Percentiles rank a stretch among this genome's conserved stretches.
Conservation (phyloP, 2,329 filamentous ascomycete species). For the Fusarium caatingaense region DNA sequence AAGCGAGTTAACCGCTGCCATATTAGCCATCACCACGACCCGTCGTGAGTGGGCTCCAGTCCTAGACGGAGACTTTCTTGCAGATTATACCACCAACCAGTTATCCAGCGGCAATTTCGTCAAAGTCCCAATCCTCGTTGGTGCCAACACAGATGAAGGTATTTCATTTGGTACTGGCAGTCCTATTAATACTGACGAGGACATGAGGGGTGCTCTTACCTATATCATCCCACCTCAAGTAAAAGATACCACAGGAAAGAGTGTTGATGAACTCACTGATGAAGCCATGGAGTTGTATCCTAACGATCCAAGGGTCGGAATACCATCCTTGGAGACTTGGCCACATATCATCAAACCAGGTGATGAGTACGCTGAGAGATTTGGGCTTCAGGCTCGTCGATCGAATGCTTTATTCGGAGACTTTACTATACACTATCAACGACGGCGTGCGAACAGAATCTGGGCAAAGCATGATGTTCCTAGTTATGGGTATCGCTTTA, state of each 20-base stretch:
- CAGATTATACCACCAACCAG: slow-evolving; percentile 48
- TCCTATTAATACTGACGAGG: slow-evolving; percentile 46
- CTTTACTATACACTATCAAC: slow-evolving; percentile 42
- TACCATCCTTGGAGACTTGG: slow-evolving; percentile 51
- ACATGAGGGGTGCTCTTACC: slow-evolving; percentile 39
- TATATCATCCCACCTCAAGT: slow-evolving; percentile 16
- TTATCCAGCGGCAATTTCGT: slow-evolving; percentile 49
- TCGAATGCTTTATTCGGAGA: slow-evolving; percentile 47
- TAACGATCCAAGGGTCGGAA: slow-evolving; percentile 50
- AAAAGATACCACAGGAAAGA: slow-evolving; percentile 38
- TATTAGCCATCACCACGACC: slow-evolving; percentile 6
- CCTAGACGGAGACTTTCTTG: slow-evolving; percentile 53
- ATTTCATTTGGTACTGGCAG: slow-evolving; percentile 39
- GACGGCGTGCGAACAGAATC: slow-evolving; percentile 45
- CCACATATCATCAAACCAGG: slow-evolving; percentile 47
- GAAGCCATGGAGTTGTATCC: slow-evolving; percentile 47
- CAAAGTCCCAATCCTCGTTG: slow-evolving; percentile 51
- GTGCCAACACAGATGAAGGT: slow-evolving; percentile 52
- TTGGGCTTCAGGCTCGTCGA: slow-evolving; percentile 50
- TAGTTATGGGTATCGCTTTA: slow-evolving; percentile 50
- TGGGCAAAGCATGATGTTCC: slow-evolving; percentile 46
- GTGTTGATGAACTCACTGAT: slow-evolving; percentile 35
- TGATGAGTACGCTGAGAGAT: slow-evolving; percentile 37
- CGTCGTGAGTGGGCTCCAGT: slow-evolving; percentile 43
- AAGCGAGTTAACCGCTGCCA: slow-evolving; percentile 43